Conservation (phyloP, 1,284 basidiomycete genomes). For the Naganishia albida region DNA sequence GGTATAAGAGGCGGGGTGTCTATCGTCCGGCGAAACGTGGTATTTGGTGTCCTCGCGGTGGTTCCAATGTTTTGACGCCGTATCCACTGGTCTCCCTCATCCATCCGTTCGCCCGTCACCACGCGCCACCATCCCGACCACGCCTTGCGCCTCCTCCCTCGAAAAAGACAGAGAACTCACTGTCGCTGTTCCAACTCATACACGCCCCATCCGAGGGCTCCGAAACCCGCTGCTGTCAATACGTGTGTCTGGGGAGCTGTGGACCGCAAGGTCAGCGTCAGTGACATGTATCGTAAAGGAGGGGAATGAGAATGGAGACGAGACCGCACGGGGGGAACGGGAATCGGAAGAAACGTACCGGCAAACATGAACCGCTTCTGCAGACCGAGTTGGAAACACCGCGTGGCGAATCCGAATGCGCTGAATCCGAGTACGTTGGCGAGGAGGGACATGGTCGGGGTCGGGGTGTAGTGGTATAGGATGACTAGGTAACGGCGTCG, state of each 20-base stretch:
- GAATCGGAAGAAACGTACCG: conserved; percentile 38
- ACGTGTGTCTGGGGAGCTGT: conserved; percentile 47
- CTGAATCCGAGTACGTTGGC: conserved; percentile 75
- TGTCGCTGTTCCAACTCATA: conserved; percentile 49
- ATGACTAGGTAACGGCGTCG: too few relatives aligned
- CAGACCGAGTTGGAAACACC: conserved; percentile 78
- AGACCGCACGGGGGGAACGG: background rate
- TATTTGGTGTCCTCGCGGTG: too few relatives aligned
- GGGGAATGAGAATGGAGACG: background rate
- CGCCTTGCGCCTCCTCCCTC: background rate
- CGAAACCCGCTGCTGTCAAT: conserved; percentile 44
- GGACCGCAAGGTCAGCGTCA: too few relatives aligned
- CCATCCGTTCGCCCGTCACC: too few relatives aligned
- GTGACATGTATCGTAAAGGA: background rate
- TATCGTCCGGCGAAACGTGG: too few relatives aligned
- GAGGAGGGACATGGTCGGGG: conserved; percentile 64
- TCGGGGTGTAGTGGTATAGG: background rate
- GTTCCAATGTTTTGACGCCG: too few relatives aligned
- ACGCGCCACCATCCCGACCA: background rate
- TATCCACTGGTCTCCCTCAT: too few relatives aligned
- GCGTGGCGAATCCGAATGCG: conserved; percentile 71
- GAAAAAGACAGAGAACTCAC: conserved; percentile 40
- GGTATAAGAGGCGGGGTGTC: too few relatives aligned
- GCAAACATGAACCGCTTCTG: conserved; percentile 57
- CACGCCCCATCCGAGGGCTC: conserved; percentile 45